A percentile compares a stretch with the other conserved stretches of the same genome.
Evolutionary conservation across 768 basidiomycete genomes (phyloP).

Genomic region (Tricholoma matsutake): DNA sequence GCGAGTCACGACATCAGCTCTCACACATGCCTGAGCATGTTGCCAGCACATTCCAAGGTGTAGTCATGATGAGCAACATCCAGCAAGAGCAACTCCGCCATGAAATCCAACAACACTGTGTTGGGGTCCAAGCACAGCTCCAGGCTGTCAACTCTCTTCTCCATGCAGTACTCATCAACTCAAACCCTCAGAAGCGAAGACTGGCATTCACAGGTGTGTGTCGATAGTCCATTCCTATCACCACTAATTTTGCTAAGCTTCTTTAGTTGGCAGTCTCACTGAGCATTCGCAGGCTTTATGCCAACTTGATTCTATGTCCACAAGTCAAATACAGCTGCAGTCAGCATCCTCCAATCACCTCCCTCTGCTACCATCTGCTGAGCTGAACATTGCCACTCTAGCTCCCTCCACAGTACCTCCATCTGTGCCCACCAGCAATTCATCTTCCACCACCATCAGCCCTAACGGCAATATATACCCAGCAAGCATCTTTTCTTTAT

Average conservation of each 20-base stretch:
- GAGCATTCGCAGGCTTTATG: background rate
- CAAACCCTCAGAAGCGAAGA: background rate
- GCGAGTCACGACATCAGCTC: background rate
- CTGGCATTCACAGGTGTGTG: background rate
- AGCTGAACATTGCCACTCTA: background rate
- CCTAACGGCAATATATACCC: background rate
- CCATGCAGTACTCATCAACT: background rate
- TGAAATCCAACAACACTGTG: background rate
- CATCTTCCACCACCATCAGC: background rate
- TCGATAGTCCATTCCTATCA: background rate
- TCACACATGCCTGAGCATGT: background rate
- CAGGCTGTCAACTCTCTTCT: background rate
- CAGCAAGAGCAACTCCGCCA: background rate
- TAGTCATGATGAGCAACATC: background rate
- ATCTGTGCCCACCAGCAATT: background rate
- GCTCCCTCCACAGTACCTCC: background rate
- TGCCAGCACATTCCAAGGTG: background rate
- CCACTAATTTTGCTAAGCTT: background rate
- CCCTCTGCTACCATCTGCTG: background rate
- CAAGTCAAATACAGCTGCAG: background rate
- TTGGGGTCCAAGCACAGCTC: background rate
- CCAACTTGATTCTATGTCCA: background rate
- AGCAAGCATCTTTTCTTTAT: background rate
- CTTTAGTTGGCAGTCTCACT: background rate
- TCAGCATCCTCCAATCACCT: background rate